Evolutionary conservation across 108 stramenopile genomes (phyloP), one percentile per base, ranked within the genome.

Genomic region (Nitzschia sp.): DNA sequence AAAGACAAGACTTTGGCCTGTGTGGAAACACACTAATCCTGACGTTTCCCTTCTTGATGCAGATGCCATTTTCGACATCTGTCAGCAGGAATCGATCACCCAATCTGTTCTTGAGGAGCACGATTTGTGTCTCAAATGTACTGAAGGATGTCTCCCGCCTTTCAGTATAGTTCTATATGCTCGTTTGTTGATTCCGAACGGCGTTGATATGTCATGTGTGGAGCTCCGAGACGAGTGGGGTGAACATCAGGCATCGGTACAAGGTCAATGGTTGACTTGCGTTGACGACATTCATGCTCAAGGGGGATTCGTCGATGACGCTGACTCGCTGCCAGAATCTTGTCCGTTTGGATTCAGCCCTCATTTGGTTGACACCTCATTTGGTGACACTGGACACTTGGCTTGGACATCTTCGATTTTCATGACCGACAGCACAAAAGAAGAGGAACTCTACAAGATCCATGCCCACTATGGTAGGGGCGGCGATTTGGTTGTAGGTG

Each of bases 391-490:
- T 5, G 22, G 55, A 2, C 12, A 14, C 55, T 29, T 73, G 15
- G 20, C 19, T n/a, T 78, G 70, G 53, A 65, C 80, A 0, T 65
- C 67, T 51, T 70, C 76, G 6, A 58, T 65, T 53, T 81, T 76
- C 53, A 44, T 62, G 3, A 74, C 80, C 1, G 20, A 59, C 43
- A 51, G 53, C 9, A 46, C 46, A 14, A 42, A 63, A 12, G 41
- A 61, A 0, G 71, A 76, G 22, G 53, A 51, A 8, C 54, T 81
- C 38, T 81, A 74, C 57, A 38, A 81, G 6, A 44, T 29, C 19
- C 54, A 38, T 26, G 46, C 24, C 41, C 41, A 65, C 3, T 70
- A 53, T 38, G 69, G 58, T 53, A 38, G 40, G 38, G 70, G 60
- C 2, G 59, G 51, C 11, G 17, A 63, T 38, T 63, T 54, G 20